These are phyloP conservation scores for Magnusiomyces fungicola DNA, from an alignment of 1,139 yeast genomes.

Conservation along the genomic window DNA sequence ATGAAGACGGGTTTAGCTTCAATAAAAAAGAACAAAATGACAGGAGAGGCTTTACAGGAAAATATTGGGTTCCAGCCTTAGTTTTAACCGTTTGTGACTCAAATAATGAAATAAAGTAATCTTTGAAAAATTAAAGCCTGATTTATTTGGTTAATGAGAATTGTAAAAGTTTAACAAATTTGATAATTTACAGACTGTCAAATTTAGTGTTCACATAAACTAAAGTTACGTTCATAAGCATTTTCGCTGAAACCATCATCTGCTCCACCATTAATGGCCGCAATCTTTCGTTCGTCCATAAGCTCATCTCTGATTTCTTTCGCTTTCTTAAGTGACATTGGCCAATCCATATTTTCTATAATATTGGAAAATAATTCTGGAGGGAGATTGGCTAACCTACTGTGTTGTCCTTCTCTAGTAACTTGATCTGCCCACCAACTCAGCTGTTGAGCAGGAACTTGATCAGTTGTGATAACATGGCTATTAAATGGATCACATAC, in stretches of 20 bases:
- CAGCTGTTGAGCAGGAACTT: conserved; percentile 40
- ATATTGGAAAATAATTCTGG: conserved; percentile 19
- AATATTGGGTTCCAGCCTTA: too few relatives aligned
- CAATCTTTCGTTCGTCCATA: conserved; percentile 33
- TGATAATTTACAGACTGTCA: too few relatives aligned
- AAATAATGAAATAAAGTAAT: too few relatives aligned
- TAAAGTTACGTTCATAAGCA: background rate
- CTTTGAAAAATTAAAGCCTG: too few relatives aligned
- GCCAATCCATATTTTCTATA: conserved; percentile 21
- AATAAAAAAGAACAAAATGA: too few relatives aligned
- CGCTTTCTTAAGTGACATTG: conserved; percentile 29
- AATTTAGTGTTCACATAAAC: conserved; percentile 1
- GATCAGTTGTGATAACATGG: conserved; percentile 30
- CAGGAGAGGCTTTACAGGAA: too few relatives aligned
- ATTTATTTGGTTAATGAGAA: too few relatives aligned
- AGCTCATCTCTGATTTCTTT: conserved; percentile 29
- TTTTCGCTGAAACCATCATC: background rate
- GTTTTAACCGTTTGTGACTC: too few relatives aligned
- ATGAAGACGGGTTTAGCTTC: too few relatives aligned
- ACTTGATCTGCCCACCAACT: conserved; percentile 34
- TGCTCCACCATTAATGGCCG: background rate
- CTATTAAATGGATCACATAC: conserved; percentile 37
- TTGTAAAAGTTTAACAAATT: too few relatives aligned
- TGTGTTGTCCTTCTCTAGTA: background rate
- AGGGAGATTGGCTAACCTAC: conserved; percentile 10